A percentile compares a stretch with the other conserved stretches of the same genome.
Conservation (phyloP, 2,329 filamentous ascomycete genomes). For the Fusarium proliferatum region DNA sequence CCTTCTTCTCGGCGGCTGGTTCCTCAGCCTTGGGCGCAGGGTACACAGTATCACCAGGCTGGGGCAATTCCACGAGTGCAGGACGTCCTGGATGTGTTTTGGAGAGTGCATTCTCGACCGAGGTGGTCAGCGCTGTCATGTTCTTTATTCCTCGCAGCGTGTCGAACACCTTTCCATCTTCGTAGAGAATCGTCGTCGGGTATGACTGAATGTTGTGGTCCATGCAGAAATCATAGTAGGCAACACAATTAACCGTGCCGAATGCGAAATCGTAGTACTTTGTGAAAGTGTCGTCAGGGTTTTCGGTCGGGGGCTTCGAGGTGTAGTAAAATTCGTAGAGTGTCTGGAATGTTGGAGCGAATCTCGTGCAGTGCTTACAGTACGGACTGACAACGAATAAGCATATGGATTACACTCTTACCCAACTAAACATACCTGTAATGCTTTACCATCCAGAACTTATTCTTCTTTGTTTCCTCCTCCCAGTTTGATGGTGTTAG, state of each 20-base stretch:
- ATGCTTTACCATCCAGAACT: constrained; percentile 70
- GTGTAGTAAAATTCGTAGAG: constrained; percentile 96
- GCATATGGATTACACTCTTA: constrained; percentile 10
- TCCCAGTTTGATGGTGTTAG: constrained; percentile 69
- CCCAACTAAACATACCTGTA: constrained; percentile 67
- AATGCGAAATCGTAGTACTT: constrained; percentile 92
- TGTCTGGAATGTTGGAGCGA: constrained; percentile 89
- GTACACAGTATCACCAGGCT: constrained; percentile 70
- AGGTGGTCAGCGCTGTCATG: constrained; percentile 72
- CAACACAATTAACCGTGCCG: constrained; percentile 85
- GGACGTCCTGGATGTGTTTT: constrained; percentile 83
- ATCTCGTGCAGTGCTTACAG: constrained; percentile 79
- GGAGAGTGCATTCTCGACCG: constrained; percentile 82
- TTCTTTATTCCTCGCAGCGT: constrained; percentile 73
- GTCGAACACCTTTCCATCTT: constrained; percentile 77
- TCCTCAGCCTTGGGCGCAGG: constrained; percentile 44
- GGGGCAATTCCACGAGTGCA: constrained; percentile 73
- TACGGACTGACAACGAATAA: constrained; percentile 59
- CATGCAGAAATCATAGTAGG: constrained; percentile 81
- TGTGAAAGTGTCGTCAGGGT: constrained; percentile 73
- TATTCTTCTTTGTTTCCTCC: constrained; percentile 63
- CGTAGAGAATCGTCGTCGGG: constrained; percentile 83
- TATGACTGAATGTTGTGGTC: constrained; percentile 75
- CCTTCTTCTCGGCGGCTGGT: constrained; percentile 33
- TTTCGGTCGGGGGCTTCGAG: constrained; percentile 73